Percentiles rank a stretch among this genome's conserved stretches.
Evolutionary conservation across 129 eudicot genomes (phyloP).

Genomic region (Centella asiatica): DNA sequence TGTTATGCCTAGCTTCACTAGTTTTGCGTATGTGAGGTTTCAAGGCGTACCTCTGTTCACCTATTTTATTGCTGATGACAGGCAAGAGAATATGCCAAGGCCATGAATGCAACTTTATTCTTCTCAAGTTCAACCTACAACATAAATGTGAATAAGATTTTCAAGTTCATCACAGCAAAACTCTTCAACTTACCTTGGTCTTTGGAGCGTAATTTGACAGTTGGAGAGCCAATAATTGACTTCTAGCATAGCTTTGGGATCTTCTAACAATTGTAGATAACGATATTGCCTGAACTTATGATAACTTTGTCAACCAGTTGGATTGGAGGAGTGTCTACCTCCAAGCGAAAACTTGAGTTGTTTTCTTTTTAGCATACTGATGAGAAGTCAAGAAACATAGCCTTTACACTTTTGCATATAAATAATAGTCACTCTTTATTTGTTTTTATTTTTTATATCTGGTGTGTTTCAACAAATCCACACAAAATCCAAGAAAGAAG

Average conservation of each 20-base stretch:
- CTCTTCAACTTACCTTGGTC: constrained; percentile 73
- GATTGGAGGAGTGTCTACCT: constrained; percentile 11
- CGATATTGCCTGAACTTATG: not conserved
- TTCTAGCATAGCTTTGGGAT: constrained; percentile 23
- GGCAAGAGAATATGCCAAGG: constrained; percentile 79
- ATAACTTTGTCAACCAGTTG: constrained; percentile 21
- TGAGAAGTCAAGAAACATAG: no score
- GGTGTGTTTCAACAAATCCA: no score
- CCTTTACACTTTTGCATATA: not conserved
- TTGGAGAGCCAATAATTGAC: constrained; percentile 88
- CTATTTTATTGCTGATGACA: constrained; percentile 12
- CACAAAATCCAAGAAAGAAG: no score
- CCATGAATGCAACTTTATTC: constrained; percentile 69
- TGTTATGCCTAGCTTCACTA: not conserved
- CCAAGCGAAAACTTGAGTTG: constrained; percentile 25
- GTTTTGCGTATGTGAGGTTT: not conserved
- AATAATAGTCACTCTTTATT: no score
- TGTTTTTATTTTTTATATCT: no score
- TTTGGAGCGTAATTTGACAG: constrained; percentile 70
- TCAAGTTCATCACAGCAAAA: constrained; percentile 78
- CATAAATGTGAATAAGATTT: constrained; percentile 81
- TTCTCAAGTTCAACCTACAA: constrained; percentile 79
- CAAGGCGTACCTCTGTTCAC: not conserved
- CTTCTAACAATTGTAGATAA: not conserved
- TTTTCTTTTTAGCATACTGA: not conserved